phyloP scores from a whole-genome alignment of 805 yeast species.

The Saccharomycopsis babjevae region DNA sequence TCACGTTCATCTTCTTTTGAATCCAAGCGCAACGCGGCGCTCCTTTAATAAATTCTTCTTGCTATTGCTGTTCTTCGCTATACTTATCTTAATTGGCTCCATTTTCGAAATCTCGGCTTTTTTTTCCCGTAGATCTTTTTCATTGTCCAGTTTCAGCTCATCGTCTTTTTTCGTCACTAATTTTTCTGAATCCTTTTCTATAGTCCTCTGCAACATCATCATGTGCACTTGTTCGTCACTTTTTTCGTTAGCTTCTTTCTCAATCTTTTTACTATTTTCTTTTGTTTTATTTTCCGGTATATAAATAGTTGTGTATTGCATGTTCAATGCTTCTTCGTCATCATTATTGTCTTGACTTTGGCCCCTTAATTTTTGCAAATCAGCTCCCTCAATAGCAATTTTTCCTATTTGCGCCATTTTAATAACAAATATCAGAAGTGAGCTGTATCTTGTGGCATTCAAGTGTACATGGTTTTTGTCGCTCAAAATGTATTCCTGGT shows the following conservation, averaged over 20 bases:
- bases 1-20: neutral
- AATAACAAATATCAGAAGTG: conserved; percentile 58
- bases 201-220: conserved; percentile 16
- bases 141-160: neutral
- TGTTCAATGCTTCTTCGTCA: neutral
- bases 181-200: conserved; percentile 4
- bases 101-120: neutral
- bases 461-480: conserved; percentile 81
- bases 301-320: conserved; percentile 7
- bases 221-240: conserved; percentile 13
- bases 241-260: conserved; percentile 10
- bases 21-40: conserved; percentile 2
- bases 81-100: conserved; percentile 3
- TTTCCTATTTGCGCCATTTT: conserved; percentile 47
- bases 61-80: neutral
- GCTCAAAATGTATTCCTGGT: conserved; percentile 70
- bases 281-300: conserved; percentile 11
- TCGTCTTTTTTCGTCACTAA: neutral
- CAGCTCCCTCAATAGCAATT: conserved; percentile 26
- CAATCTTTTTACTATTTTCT: conserved; percentile 4
- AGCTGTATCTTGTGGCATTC: conserved; percentile 77
- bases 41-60: neutral
- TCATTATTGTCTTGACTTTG: neutral
- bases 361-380: neutral
- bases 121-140: conserved; percentile 2